Conservation (phyloP, 495 filamentous ascomycete genomes). For the Penicillium canescens region DNA sequence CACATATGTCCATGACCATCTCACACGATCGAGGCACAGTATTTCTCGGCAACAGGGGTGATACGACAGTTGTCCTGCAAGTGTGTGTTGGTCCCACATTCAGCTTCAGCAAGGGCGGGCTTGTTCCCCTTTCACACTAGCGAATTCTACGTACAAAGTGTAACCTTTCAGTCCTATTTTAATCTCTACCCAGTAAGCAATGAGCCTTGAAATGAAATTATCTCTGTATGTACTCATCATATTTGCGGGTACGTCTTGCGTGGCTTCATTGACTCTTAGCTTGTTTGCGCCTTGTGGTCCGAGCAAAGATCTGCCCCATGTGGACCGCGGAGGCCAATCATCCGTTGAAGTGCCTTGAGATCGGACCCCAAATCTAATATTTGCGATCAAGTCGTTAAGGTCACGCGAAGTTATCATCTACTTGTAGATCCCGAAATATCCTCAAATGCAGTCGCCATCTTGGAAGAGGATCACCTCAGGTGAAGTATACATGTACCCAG, state of each 20-base stretch:
- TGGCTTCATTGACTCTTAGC: constrained; percentile 1
- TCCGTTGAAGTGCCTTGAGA: not conserved
- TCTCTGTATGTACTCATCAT: constrained; percentile 2
- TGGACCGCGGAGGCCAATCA: constrained; percentile 8
- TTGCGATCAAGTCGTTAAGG: not conserved
- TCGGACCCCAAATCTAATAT: not conserved
- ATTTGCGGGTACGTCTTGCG: not conserved
- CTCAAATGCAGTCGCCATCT: not conserved
- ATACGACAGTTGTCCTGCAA: constrained; percentile 3
- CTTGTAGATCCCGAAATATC: not conserved
- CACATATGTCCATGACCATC: constrained; percentile 4
- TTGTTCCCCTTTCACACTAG: not conserved
- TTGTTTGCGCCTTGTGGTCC: constrained; percentile 9
- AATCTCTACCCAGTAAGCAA: no score
- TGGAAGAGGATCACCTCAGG: not conserved
- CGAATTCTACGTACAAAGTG: not conserved
- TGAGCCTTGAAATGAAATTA: not conserved
- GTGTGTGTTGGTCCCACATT: constrained; percentile 8
- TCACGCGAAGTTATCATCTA: not conserved
- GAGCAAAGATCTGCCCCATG: constrained; percentile 10
- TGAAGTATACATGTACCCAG: not conserved
- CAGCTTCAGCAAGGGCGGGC: constrained; percentile 7
- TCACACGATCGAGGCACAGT: not conserved
- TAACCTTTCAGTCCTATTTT: no score
- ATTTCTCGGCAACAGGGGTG: not conserved